Evolutionary conservation across 2,329 filamentous ascomycete species (phyloP), one percentile per base, ranked within the genome.

Genomic region (Ramularia endophylla): DNA sequence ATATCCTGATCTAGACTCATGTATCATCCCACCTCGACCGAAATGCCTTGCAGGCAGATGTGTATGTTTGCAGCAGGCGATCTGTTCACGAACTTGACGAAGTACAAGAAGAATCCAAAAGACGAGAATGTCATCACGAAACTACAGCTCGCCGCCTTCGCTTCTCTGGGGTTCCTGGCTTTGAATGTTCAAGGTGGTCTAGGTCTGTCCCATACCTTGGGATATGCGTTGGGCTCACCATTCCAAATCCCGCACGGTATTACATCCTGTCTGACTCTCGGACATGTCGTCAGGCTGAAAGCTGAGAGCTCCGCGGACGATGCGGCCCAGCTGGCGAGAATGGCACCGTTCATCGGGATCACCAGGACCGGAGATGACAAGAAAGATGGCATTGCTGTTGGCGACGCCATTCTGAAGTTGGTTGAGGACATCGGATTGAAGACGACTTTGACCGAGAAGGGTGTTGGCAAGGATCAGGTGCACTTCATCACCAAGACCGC

Each of bases 201-300:
- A 0, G 74, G 74, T 0, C 58, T 78, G 48, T 60, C 56, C 17
- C 63, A 65, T 38, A 48, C 54, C 2, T 50, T 65, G 2, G 64
- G 64, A 0, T 75, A 78, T 50, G 73, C 74, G 0, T 58, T 79
- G 2, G 75, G 75, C 0, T 68, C 64, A 2, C 74, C 75, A 0
- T 78, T 77, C 47, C 55, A 62, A 0, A 78, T 79, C 28, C 75
- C 75, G 1, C 74, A 78, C 47, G 74, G 74, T 0, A 69, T 75
- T 33, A 78, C 74, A 0, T 71, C 66, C 2, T 77, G 74, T 50
- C 52, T 78, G 34, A 76, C 73, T 0, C 62, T 78, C 0, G 71
- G 72, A 0, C 70, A 72, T 40, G 74, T 77, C 0, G 67, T 77
- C 3, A 73, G 71, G 55, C 57, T 77, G 15, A 77, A 76, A 48